Evolutionary conservation across 179 eudicot genomes (phyloP).

Genomic region (Heliamphora pulchella): DNA sequence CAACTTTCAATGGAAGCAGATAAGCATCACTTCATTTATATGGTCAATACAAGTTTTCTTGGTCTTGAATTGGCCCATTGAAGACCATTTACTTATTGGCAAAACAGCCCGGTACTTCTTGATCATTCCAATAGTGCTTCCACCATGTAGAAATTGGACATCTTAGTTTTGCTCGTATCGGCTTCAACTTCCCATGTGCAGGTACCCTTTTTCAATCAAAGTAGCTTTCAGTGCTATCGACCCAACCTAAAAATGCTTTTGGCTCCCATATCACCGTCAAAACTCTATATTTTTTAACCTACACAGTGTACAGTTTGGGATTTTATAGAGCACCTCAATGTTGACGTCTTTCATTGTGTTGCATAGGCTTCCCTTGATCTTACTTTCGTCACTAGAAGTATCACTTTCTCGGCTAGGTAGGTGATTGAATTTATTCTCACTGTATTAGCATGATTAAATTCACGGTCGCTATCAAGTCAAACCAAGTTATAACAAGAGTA

Average conservation of each 20-base stretch:
- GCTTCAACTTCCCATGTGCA: not conserved
- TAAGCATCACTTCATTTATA: no score
- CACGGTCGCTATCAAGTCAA: not conserved
- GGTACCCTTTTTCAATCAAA: constrained; percentile 9
- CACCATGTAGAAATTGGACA: not conserved
- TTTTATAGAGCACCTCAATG: not conserved
- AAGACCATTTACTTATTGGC: no score
- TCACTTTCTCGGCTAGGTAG: not conserved
- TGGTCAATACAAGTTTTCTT: no score
- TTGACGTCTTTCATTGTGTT: not conserved
- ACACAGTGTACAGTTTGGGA: not conserved
- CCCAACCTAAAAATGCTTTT: constrained; percentile 8
- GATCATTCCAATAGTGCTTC: constrained; percentile 11
- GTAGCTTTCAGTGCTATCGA: constrained; percentile 1
- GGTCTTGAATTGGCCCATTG: no score
- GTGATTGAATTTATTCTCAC: not conserved
- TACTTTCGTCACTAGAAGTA: not conserved
- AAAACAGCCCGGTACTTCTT: not conserved
- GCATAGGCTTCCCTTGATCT: not conserved
- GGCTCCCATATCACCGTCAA: constrained; percentile 2
- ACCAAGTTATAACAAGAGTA: no score
- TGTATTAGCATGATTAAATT: not conserved
- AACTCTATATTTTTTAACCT: not conserved
- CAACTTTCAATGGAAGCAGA: no score
- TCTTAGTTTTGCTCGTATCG: not conserved